A percentile compares a stretch with the other conserved stretches of the same genome.
phyloP scores from a whole-genome alignment of 495 filamentous ascomycete genomes.

The Arthonia radiata region DNA sequence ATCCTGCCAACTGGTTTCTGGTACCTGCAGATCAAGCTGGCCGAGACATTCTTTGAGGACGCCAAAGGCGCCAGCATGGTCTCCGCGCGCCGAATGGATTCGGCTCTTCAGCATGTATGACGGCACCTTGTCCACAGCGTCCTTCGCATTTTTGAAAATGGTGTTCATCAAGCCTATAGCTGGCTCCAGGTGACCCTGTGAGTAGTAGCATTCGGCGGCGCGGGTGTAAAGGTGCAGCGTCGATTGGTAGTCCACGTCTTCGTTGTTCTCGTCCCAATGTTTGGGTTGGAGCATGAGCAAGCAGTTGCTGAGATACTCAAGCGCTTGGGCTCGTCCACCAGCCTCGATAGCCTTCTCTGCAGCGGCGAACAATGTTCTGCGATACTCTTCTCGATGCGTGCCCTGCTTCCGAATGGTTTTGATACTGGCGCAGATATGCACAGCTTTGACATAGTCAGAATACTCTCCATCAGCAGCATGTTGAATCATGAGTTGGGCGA shows the following conservation, averaged over 20 bases:
- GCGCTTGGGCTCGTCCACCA: conserved; percentile 52
- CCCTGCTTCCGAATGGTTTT: conserved; percentile 44
- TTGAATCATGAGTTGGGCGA: conserved; percentile 54
- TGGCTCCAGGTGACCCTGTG: conserved; percentile 37
- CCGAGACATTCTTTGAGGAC: conserved; percentile 39
- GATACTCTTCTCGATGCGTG: conserved; percentile 30
- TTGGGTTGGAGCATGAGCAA: conserved; percentile 52
- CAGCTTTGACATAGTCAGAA: conserved; percentile 38
- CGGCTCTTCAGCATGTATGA: conserved; percentile 58
- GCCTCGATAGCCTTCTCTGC: conserved; percentile 53
- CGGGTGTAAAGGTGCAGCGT: conserved; percentile 48
- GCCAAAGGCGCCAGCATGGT: conserved; percentile 40
- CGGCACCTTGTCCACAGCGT: conserved; percentile 46
- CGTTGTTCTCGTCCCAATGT: conserved; percentile 42
- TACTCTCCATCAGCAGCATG: conserved; percentile 30
- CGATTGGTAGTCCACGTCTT: conserved; percentile 70
- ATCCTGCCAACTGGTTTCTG: conserved; percentile 41
- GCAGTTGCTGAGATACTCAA: conserved; percentile 52
- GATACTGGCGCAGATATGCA: conserved; percentile 50
- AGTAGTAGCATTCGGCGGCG: conserved; percentile 60
- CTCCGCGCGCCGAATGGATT: conserved; percentile 44
- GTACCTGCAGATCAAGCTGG: conserved; percentile 39
- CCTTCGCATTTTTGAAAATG: conserved; percentile 39
- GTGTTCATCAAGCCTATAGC: conserved; percentile 37
- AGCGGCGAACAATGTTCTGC: conserved; percentile 49